phyloP scores from a whole-genome alignment of 176 grass and related monocot genomes.

The Oryza longistaminata region DNA sequence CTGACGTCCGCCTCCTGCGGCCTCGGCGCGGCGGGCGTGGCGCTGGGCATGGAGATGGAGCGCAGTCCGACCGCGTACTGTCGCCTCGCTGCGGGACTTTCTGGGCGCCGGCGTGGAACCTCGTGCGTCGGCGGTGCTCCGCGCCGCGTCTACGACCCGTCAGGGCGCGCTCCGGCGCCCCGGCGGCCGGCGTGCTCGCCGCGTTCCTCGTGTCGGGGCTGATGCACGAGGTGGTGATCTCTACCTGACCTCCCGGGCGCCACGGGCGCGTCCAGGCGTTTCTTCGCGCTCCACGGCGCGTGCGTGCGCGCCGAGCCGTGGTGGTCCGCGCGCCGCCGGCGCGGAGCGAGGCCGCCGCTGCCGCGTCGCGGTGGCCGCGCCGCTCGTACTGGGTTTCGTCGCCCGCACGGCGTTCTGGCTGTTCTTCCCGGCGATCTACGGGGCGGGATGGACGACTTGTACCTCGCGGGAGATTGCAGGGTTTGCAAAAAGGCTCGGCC shows the following conservation, averaged over 20 bases:
- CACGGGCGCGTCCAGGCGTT: constrained; percentile 46
- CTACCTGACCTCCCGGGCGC: constrained; percentile 27
- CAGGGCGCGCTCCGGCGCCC: constrained; percentile 2
- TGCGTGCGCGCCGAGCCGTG: constrained; percentile 40
- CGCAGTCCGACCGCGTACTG: constrained; percentile 47
- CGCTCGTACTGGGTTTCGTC: constrained; percentile 35
- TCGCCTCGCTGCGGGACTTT: constrained; percentile 56
- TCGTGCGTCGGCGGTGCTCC: constrained; percentile 50
- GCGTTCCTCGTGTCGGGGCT: constrained; percentile 61
- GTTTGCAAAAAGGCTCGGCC: too few relatives aligned
- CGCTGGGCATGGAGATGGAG: constrained; percentile 50
- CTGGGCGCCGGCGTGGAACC: constrained; percentile 57
- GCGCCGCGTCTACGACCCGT: constrained; percentile 32
- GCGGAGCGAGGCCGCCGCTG: constrained; percentile 25
- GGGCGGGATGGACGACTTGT: constrained; percentile 24
- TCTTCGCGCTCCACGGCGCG: constrained; percentile 54
- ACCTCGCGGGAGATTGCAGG: neutral
- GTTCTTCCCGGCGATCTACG: constrained; percentile 35
- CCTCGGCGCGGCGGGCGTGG: neutral
- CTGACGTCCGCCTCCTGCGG: constrained; percentile 37
- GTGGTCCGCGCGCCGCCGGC: neutral
- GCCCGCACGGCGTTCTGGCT: constrained; percentile 41
- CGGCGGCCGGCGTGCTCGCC: constrained; percentile 23
- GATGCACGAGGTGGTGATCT: constrained; percentile 60
- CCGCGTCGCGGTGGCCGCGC: constrained; percentile 12